Base-by-base conservation (phyloP, 2,329 filamentous ascomycete genomes). In the Sporothrix pseudoabietina region DNA sequence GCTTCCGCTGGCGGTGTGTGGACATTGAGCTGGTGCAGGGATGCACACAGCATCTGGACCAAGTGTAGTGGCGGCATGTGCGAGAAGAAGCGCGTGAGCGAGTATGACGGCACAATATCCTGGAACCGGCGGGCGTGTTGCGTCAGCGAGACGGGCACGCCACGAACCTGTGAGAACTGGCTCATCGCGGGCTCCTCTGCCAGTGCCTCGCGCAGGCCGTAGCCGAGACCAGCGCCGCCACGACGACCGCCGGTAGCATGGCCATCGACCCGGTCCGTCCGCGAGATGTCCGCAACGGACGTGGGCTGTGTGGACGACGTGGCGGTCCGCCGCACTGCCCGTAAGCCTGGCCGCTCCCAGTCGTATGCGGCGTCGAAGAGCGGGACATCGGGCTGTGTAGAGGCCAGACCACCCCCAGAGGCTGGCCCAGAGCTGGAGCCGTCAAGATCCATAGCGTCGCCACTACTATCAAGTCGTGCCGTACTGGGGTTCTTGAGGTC, bases 81-180 rank as follows among this genome's bases (percentile, higher is more conserved):
- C 0, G 94, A 98, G 82, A 96, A 94, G 86, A 99, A 99, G 73
- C 94, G 92, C 7, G 95, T 95, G 75, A 99, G 88, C 0, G 92
- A 90, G 80, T 97, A 92, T 8, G 92, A 86, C 0, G 96, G 97
- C 59, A 98, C 89, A 77, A 99, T 97, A 80, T 99, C 96, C 76
- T 89, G 89, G 86, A 98, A 99, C 61, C 88, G 89, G 41, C 92
- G 92, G 3, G 96, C 96, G 75, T 92, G 91, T 81, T 99, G 96
- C 0, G 96, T 99, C 55, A 97, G 87, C 61, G 90, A 93, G 75
- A 97, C 84, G 0, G 94, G 93, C 0, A 97, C 90, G 6, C 90
- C 88, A 0, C 93, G 94, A 3, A 87, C 90, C 69, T 91, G 87
- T 4, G 92, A 92, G 85, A 98, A 98, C 80, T 98, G 96, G 74